Evolutionary conservation across 768 basidiomycete species (phyloP).

Genomic region (Gelatoporia subvermispora): DNA sequence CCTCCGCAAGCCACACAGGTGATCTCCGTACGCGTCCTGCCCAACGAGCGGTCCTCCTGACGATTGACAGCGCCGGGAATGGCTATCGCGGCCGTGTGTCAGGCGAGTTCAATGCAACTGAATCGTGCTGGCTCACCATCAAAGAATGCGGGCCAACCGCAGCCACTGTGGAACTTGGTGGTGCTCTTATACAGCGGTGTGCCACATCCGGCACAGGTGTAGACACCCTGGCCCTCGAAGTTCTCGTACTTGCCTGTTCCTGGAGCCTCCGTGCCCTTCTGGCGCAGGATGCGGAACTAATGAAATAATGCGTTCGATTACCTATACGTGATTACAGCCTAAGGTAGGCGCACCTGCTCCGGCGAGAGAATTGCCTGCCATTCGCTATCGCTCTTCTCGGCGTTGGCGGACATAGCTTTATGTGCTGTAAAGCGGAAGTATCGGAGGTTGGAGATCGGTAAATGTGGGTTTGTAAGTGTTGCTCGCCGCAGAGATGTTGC

Average conservation of each 20-base stretch:
- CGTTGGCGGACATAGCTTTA: conserved; percentile 20
- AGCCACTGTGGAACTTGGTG: conserved; percentile 90
- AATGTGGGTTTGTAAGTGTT: neutral
- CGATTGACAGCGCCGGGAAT: conserved; percentile 83
- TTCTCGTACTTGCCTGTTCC: conserved; percentile 81
- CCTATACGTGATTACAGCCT: neutral
- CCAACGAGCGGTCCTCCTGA: conserved; percentile 65
- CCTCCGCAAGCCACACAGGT: conserved; percentile 88
- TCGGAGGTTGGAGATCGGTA: neutral
- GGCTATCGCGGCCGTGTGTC: conserved; percentile 38
- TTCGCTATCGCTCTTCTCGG: conserved; percentile 62
- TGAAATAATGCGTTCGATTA: neutral
- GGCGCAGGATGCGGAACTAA: conserved; percentile 79
- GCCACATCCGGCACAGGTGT: conserved; percentile 74
- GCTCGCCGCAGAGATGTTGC: neutral
- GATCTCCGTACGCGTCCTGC: conserved; percentile 79
- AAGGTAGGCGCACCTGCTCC: conserved; percentile 61
- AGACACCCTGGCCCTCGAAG: conserved; percentile 59
- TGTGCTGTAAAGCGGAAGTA: neutral
- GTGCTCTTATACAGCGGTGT: conserved; percentile 83
- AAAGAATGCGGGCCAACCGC: conserved; percentile 98
- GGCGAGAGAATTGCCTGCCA: conserved; percentile 80
- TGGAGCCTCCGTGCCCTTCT: conserved; percentile 83
- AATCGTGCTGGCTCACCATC: conserved; percentile 51
- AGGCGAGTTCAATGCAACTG: neutral